Conservation (phyloP, 768 basidiomycete species). For the Pisolithus marmoratus region DNA sequence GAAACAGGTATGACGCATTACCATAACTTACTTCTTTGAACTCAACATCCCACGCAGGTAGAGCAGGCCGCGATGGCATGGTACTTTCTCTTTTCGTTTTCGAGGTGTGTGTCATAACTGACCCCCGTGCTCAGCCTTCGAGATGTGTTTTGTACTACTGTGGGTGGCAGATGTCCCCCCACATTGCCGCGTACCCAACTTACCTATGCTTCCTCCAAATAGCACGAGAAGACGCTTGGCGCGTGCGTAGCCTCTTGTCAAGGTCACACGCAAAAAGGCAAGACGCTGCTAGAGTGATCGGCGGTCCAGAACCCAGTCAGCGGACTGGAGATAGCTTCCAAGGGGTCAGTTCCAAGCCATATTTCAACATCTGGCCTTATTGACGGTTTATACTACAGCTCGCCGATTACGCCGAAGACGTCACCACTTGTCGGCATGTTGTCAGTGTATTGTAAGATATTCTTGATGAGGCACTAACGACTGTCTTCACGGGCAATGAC, state of each 20-base stretch:
- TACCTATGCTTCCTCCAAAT: not conserved
- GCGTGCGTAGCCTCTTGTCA: slow-evolving; percentile 48
- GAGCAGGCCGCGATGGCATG: slow-evolving; percentile 73
- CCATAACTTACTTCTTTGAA: not conserved
- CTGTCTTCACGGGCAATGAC: not conserved
- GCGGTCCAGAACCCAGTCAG: slow-evolving; percentile 62
- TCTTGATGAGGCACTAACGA: not conserved
- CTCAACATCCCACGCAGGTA: slow-evolving; percentile 38
- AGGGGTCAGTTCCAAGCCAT: slow-evolving; percentile 38
- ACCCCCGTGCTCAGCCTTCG: slow-evolving; percentile 44
- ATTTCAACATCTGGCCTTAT: slow-evolving; percentile 13
- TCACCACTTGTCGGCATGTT: slow-evolving; percentile 60
- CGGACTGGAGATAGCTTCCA: slow-evolving; percentile 58
- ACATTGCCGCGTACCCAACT: not conserved
- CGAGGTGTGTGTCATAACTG: slow-evolving; percentile 1
- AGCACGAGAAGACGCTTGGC: slow-evolving; percentile 74
- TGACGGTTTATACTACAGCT: slow-evolving; percentile 32
- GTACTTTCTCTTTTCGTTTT: slow-evolving; percentile 33
- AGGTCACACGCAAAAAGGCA: slow-evolving; percentile 41
- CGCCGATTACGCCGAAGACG: slow-evolving; percentile 53
- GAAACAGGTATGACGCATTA: slow-evolving; percentile 58
- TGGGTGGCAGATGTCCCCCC: slow-evolving; percentile 25
- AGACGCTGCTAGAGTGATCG: slow-evolving; percentile 34
- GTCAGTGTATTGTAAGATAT: slow-evolving; percentile 34
- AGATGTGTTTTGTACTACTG: slow-evolving; percentile 84